Evolutionary conservation across 768 basidiomycete species (phyloP).

Genomic region (Tricholoma matsutake): DNA sequence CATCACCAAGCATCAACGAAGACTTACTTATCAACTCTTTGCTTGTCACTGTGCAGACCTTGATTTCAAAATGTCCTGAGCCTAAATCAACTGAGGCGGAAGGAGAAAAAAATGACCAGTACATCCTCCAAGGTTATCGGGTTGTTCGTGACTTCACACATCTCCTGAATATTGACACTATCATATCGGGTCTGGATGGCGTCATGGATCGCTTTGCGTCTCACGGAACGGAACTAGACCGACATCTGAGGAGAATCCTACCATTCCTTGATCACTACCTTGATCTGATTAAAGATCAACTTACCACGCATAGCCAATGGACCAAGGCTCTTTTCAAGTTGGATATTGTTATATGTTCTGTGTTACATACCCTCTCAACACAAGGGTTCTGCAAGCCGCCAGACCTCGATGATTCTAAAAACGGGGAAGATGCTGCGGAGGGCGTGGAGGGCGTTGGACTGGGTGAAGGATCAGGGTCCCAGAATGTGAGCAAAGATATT

Average conservation of each 20-base stretch:
- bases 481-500: slow-evolving; percentile 93
- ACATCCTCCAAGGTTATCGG: slow-evolving; percentile 46
- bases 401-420: slow-evolving; percentile 58
- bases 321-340: slow-evolving; percentile 83
- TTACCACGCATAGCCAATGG: slow-evolving; percentile 60
- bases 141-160: slow-evolving; percentile 43
- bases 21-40: slow-evolving; percentile 52
- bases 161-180: slow-evolving; percentile 43
- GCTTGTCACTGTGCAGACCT: slow-evolving; percentile 61
- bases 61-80: slow-evolving; percentile 42
- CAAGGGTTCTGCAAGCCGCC: slow-evolving; percentile 94
- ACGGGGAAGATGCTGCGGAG: slow-evolving; percentile 46
- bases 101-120: slow-evolving; percentile 43
- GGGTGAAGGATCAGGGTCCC: slow-evolving; percentile 79
- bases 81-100: slow-evolving; percentile 15
- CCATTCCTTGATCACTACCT: slow-evolving; percentile 77
- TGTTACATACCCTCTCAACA: slow-evolving; percentile 68
- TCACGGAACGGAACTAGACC: slow-evolving; percentile 28
- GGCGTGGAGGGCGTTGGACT: slow-evolving; percentile 77
- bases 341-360: slow-evolving; percentile 69
- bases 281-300: slow-evolving; percentile 51
- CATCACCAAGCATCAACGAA: slow-evolving; percentile 27
- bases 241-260: slow-evolving; percentile 43
- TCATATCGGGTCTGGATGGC: slow-evolving; percentile 39
- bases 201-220: slow-evolving; percentile 39